Base-by-base conservation (phyloP, 1,139 yeast species). In the Debaryomycetaceae sp. region DNA sequence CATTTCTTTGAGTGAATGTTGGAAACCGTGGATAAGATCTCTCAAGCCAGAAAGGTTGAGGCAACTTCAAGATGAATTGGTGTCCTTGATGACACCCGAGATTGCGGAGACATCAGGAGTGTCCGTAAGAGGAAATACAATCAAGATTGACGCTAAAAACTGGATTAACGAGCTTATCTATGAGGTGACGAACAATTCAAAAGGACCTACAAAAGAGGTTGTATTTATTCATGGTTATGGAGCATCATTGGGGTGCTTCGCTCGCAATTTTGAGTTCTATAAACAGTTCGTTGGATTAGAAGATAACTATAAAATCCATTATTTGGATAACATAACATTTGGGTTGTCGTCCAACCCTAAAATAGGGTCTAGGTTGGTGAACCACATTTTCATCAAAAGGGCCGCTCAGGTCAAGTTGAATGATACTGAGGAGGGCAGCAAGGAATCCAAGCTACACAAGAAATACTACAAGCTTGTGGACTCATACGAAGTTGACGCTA, bases 201-300 rank as follows among this genome's bases (percentile, higher is more conserved):
- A 44, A 0, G 54, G 55, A 5, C 57, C 57, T 14, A 56, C 60
- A 3, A 66, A 65, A 55, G 78, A 79, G 51, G 55, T 85, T 23
- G 89, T 90, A 5, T 72, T 93, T 55, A 58, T 93, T 13, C 99
- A 93, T 60, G 99, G 99, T 0, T 90, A 88, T 62, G 97, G 96
- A 0, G 95, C 98, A 0, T 85, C 96, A 0, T 73, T 86, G 13
- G 93, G 95, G 22, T 86, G 93, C 58, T 93, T 83, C 67, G 90
- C 89, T 53, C 72, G 90, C 45, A 91, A 88, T 57, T 81, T 89
- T 50, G 80, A 76, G 45, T 42, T 78, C 56, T 37, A 69, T 77
- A 60, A 71, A 48, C 52, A 62, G 24, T 61, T 73, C 66, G 48
- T 53, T 63, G 66, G 67, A 63, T 33, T 73, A 69, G 43, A 72